phyloP scores from a whole-genome alignment of 2,329 filamentous ascomycete genomes.

The Zopfia rhizophila region DNA sequence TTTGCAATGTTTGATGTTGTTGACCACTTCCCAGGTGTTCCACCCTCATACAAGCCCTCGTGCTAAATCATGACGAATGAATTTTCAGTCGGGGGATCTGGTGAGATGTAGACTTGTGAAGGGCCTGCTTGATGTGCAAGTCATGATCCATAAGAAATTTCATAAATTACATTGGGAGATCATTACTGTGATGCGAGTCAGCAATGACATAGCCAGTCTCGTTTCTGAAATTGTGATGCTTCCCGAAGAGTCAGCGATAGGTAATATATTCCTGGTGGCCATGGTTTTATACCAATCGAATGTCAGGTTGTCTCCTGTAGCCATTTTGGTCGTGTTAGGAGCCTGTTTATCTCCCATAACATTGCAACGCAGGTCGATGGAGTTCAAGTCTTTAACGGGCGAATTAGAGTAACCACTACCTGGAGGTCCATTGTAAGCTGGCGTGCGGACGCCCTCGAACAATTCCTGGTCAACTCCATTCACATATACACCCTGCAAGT shows the following conservation, averaged over 20 bases:
- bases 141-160: too few relatives aligned
- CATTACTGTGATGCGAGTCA: slow-evolving; percentile 37
- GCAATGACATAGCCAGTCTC: slow-evolving; percentile 47
- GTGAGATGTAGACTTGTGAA: slow-evolving; percentile 54
- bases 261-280: neutral
- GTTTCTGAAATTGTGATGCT: slow-evolving; percentile 51
- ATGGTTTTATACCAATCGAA: slow-evolving; percentile 44
- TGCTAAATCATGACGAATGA: slow-evolving; percentile 55
- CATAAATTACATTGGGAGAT: too few relatives aligned
- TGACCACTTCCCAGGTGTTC: slow-evolving; percentile 48
- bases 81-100: slow-evolving; percentile 49
- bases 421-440: slow-evolving; percentile 48
- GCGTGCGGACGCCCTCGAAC: slow-evolving; percentile 40
- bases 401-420: slow-evolving; percentile 53
- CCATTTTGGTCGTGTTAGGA: slow-evolving; percentile 47
- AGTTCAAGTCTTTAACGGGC: slow-evolving; percentile 52
- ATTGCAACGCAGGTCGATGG: slow-evolving; percentile 54
- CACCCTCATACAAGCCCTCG: slow-evolving; percentile 47
- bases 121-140: too few relatives aligned
- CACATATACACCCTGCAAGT: slow-evolving; percentile 40
- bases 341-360: slow-evolving; percentile 51
- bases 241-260: slow-evolving; percentile 3
- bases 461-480: slow-evolving; percentile 44
- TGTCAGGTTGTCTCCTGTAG: slow-evolving; percentile 52
- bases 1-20: slow-evolving; percentile 36